A percentile compares a stretch with the other conserved stretches of the same genome.
Evolutionary conservation across 2,329 filamentous ascomycete genomes (phyloP).

Genomic region (Orbilia quercus): DNA sequence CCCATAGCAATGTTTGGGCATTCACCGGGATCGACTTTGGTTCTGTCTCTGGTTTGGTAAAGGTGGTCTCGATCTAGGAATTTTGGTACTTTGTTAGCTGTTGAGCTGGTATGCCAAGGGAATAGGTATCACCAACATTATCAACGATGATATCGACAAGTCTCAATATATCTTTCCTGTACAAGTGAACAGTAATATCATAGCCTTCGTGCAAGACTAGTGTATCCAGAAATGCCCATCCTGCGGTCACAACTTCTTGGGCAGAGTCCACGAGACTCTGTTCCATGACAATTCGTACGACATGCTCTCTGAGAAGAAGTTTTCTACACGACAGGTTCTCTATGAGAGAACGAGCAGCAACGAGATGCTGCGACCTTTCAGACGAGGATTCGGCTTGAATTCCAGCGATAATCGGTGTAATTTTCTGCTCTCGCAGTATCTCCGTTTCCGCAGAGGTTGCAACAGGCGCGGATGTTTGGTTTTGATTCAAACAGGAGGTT

Average conservation of each 20-base stretch:
- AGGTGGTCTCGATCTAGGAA: slow-evolving; percentile 35
- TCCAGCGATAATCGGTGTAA: slow-evolving; percentile 73
- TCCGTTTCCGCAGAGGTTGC: slow-evolving; percentile 44
- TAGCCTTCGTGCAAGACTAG: slow-evolving; percentile 73
- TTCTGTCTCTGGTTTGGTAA: slow-evolving; percentile 62
- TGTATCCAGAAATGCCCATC: slow-evolving; percentile 74
- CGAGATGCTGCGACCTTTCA: slow-evolving; percentile 71
- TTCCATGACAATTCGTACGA: slow-evolving; percentile 73
- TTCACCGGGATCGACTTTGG: slow-evolving; percentile 67
- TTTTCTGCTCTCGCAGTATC: slow-evolving; percentile 70
- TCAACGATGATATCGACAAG: slow-evolving; percentile 66
- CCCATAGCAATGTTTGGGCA: slow-evolving; percentile 69
- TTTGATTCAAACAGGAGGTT: slow-evolving; percentile 22
- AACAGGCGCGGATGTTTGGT: slow-evolving; percentile 14
- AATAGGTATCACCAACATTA: slow-evolving; percentile 64
- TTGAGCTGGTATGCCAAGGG: neutral
- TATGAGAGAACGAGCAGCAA: slow-evolving; percentile 70
- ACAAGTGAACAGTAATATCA: slow-evolving; percentile 75
- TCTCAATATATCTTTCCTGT: slow-evolving; percentile 71
- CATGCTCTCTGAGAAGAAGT: slow-evolving; percentile 73
- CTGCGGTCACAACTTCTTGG: slow-evolving; percentile 73
- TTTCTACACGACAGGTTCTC: slow-evolving; percentile 73
- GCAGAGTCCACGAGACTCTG: slow-evolving; percentile 74
- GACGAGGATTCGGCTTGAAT: slow-evolving; percentile 71
- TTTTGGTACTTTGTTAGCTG: neutral